Conservation (phyloP, 1,139 yeast genomes). For the Sugiyamaella japonica region DNA sequence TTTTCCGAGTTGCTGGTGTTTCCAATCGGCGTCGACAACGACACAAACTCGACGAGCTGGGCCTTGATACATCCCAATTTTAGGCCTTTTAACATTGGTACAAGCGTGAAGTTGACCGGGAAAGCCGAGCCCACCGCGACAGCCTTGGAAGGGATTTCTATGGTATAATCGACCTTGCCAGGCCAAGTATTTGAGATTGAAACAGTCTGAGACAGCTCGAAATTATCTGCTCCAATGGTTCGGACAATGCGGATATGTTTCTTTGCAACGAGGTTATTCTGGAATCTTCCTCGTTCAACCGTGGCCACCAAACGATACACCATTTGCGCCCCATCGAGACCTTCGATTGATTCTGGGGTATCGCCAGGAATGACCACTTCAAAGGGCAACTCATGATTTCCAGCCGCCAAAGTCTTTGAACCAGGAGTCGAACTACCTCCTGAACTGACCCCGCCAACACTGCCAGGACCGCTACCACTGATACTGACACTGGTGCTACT, state of each 20-base stretch:
- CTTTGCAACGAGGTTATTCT: slow-evolving; percentile 61
- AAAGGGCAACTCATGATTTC: slow-evolving; percentile 91
- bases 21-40: slow-evolving; percentile 59
- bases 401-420: slow-evolving; percentile 50
- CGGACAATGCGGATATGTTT: slow-evolving; percentile 82
- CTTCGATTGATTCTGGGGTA: slow-evolving; percentile 86
- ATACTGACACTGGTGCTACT: slow-evolving; percentile 9
- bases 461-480: background rate
- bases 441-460: slow-evolving; percentile 4
- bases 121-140: slow-evolving; percentile 83
- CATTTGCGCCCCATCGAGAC: slow-evolving; percentile 81
- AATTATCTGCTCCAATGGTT: slow-evolving; percentile 82
- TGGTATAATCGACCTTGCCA: slow-evolving; percentile 81
- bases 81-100: slow-evolving; percentile 81
- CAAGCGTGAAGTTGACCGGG: slow-evolving; percentile 67
- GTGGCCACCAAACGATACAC: slow-evolving; percentile 75
- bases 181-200: slow-evolving; percentile 98
- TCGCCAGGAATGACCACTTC: slow-evolving; percentile 82
- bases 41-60: slow-evolving; percentile 64
- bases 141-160: slow-evolving; percentile 85
- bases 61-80: slow-evolving; percentile 70
- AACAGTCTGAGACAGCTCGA: slow-evolving; percentile 86
- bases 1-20: slow-evolving; percentile 49
- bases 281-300: slow-evolving; percentile 80
- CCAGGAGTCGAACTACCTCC: slow-evolving; percentile 8